Percentiles rank a stretch among this genome's conserved stretches.
Conservation (phyloP, 345 rosid species). For the Hibiscus tridactylites region DNA sequence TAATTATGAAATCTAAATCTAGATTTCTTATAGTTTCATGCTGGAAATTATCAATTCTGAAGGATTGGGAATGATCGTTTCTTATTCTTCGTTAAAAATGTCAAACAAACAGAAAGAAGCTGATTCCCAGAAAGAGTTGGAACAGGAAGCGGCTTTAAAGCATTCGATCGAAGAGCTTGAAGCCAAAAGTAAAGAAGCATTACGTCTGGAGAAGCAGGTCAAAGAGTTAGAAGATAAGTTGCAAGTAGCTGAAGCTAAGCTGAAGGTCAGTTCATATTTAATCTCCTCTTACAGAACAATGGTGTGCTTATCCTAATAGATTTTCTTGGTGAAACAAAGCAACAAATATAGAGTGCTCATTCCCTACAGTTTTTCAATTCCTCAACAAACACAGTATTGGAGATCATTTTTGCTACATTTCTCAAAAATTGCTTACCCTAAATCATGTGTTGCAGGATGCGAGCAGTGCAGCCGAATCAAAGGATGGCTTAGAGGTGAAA, state of each 20-base stretch:
- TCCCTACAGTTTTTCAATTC: background rate
- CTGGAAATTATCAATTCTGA: background rate
- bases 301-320: background rate
- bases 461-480: conserved; percentile 14
- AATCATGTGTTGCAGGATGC: conserved; percentile 24
- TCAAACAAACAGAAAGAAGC: conserved; percentile 37
- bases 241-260: conserved; percentile 48
- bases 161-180: conserved; percentile 54
- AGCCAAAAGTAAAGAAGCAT: conserved; percentile 46
- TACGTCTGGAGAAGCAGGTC: conserved; percentile 42
- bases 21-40: background rate
- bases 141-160: conserved; percentile 48
- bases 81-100: conserved; percentile 1
- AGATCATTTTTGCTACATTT: background rate
- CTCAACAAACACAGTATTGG: background rate
- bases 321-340: background rate
- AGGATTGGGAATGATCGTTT: background rate
- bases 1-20: background rate
- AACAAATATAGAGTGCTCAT: background rate
- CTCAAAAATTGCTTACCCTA: background rate
- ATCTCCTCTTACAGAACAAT: background rate
- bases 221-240: conserved; percentile 68
- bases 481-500: conserved; percentile 44
- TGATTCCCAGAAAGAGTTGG: conserved; percentile 38
- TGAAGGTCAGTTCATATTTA: conserved; percentile 41